phyloP scores from a whole-genome alignment of 108 stramenopile genomes.

The Pinguiococcus pyrenoidosus region DNA sequence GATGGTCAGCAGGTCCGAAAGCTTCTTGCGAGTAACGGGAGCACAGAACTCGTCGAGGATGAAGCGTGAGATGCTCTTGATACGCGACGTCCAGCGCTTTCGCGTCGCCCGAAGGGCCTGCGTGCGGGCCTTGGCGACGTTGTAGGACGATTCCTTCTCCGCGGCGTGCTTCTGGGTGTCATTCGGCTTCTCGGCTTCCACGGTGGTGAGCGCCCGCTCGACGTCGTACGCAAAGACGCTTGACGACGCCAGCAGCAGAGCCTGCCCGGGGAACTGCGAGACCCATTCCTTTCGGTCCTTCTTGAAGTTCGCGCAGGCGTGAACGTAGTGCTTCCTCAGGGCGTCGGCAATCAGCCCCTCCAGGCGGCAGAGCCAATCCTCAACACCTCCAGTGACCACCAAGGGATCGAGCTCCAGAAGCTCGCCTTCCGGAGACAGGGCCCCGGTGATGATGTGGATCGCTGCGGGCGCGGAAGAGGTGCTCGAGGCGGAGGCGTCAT shows the following conservation, averaged over 20 bases:
- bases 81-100: constrained; percentile 9
- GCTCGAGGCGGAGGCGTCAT: too few species aligned
- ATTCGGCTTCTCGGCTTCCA: constrained; percentile 26
- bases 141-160: too few species aligned
- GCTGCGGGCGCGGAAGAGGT: too few species aligned
- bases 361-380: constrained; percentile 33
- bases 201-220: constrained; percentile 33
- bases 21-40: constrained; percentile 14
- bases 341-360: constrained; percentile 23
- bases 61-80: constrained; percentile 2
- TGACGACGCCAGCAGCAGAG: too few species aligned
- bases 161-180: too few species aligned
- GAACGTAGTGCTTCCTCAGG: constrained; percentile 18
- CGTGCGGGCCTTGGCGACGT: constrained; percentile 18
- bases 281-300: constrained; percentile 21
- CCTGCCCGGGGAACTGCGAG: constrained; percentile 17
- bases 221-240: too few species aligned
- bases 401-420: constrained; percentile 18
- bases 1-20: constrained; percentile 39
- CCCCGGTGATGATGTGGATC: constrained; percentile 34
- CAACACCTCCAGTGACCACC: constrained; percentile 30
- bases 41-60: constrained; percentile 13
- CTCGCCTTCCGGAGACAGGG: constrained; percentile 29
- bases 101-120: constrained; percentile 2
- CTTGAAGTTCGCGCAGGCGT: constrained; percentile 17